These are phyloP conservation scores for Diaporthe helianthi DNA, from an alignment of 2,329 filamentous ascomycete species.

Conservation along the genomic window DNA sequence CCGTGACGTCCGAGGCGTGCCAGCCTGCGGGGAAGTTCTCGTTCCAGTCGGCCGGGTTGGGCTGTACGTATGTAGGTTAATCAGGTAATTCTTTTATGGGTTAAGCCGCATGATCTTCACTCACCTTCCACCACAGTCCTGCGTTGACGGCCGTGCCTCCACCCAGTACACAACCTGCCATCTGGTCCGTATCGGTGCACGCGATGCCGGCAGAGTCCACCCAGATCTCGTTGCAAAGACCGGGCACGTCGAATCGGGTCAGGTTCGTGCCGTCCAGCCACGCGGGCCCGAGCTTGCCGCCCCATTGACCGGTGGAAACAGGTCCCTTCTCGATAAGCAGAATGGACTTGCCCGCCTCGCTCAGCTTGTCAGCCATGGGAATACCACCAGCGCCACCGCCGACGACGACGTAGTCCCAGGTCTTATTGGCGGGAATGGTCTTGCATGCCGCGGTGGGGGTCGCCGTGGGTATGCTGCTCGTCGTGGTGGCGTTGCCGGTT, in stretches of 20 bases:
- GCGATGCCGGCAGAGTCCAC: slow-evolving; percentile 64
- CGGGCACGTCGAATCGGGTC: slow-evolving; percentile 71
- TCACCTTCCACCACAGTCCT: slow-evolving; percentile 66
- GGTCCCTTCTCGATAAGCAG: slow-evolving; percentile 63
- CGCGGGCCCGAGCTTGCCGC: slow-evolving; percentile 61
- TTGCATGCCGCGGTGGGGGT: slow-evolving; percentile 29
- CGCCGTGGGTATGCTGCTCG: neutral
- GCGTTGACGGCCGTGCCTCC: slow-evolving; percentile 68
- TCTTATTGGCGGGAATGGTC: slow-evolving; percentile 44
- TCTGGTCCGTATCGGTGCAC: slow-evolving; percentile 69
- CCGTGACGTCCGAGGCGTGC: slow-evolving; percentile 68
- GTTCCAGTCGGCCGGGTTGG: slow-evolving; percentile 72
- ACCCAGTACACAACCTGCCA: slow-evolving; percentile 71
- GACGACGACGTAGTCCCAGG: slow-evolving; percentile 68
- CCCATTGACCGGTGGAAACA: slow-evolving; percentile 65
- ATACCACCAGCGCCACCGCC: slow-evolving; percentile 67
- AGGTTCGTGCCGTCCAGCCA: slow-evolving; percentile 65
- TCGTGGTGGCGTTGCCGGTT: slow-evolving; percentile 36
- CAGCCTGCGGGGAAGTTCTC: slow-evolving; percentile 75
- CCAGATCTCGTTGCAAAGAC: slow-evolving; percentile 73
- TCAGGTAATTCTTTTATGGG: too few relatives aligned
- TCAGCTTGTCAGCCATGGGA: slow-evolving; percentile 64
- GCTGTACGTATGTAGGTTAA: slow-evolving; percentile 50
- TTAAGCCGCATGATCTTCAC: too few relatives aligned
- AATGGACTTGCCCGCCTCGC: slow-evolving; percentile 65